Evolutionary conservation across 768 basidiomycete species (phyloP).

Genomic region (Serendipita sp.): DNA sequence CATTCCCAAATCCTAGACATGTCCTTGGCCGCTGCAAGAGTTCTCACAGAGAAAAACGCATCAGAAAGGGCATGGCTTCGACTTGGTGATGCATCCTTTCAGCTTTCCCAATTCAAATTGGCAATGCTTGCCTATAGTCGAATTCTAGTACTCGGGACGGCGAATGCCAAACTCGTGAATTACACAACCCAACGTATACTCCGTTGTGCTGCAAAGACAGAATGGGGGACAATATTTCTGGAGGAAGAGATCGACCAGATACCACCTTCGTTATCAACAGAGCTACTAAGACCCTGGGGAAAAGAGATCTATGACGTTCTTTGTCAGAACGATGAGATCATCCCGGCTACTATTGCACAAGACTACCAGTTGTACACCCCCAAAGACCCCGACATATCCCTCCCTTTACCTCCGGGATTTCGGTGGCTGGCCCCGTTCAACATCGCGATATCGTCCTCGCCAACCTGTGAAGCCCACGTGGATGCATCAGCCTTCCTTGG

Average conservation of each 20-base stretch:
- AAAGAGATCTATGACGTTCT: neutral
- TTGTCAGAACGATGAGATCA: too few relatives aligned
- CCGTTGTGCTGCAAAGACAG: constrained; percentile 31
- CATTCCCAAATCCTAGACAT: constrained; percentile 22
- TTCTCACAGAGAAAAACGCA: constrained; percentile 20
- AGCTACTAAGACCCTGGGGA: constrained; percentile 31
- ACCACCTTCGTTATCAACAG: constrained; percentile 19
- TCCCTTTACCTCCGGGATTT: constrained; percentile 37
- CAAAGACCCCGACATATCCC: neutral
- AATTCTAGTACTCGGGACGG: constrained; percentile 25
- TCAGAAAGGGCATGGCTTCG: constrained; percentile 35
- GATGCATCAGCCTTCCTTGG: constrained; percentile 34
- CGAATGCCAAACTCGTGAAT: constrained; percentile 21
- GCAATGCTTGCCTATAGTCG: constrained; percentile 42
- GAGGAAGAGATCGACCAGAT: constrained; percentile 29
- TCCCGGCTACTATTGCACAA: too few relatives aligned
- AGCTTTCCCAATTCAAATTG: constrained; percentile 26
- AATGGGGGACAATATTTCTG: constrained; percentile 35
- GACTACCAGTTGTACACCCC: too few relatives aligned
- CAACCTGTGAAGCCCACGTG: constrained; percentile 35
- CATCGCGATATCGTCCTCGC: constrained; percentile 47
- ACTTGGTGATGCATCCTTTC: constrained; percentile 31
- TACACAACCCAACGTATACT: constrained; percentile 34
- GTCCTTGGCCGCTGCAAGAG: constrained; percentile 22
- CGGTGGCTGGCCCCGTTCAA: constrained; percentile 46